Evolutionary conservation across 768 basidiomycete species (phyloP).

Genomic region (Hygrophoropsis aurantiaca): DNA sequence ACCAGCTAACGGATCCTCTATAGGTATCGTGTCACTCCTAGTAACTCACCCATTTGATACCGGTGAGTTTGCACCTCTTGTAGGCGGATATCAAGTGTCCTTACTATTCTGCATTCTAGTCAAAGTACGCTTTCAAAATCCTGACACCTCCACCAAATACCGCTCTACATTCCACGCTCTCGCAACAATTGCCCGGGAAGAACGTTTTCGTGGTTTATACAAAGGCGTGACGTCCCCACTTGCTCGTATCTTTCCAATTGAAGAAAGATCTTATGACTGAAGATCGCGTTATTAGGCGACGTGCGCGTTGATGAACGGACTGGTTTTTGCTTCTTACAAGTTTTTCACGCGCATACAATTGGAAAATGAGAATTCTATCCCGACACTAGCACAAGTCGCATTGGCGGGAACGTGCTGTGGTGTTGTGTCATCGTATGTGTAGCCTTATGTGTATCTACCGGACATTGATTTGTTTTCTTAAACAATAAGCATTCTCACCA

Average conservation of each 20-base stretch:
- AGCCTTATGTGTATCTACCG: constrained; percentile 2
- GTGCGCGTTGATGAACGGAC: constrained; percentile 77
- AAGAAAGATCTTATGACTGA: constrained; percentile 1
- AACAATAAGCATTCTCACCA: constrained; percentile 60
- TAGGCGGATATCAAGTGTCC: background rate
- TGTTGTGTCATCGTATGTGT: constrained; percentile 72
- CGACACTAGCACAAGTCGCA: constrained; percentile 69
- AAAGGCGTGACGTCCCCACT: constrained; percentile 82
- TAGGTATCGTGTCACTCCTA: constrained; percentile 62
- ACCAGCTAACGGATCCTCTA: too few relatives aligned
- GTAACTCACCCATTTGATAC: constrained; percentile 83
- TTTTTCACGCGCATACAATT: constrained; percentile 73
- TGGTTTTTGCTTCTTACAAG: constrained; percentile 84
- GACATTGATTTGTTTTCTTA: background rate
- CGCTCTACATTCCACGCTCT: constrained; percentile 65
- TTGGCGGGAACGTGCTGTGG: constrained; percentile 83
- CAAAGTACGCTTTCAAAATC: constrained; percentile 80
- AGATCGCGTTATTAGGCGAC: constrained; percentile 45
- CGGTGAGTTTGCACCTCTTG: constrained; percentile 28
- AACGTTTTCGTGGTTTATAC: constrained; percentile 65
- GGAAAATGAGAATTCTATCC: constrained; percentile 42
- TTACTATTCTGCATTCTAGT: constrained; percentile 38
- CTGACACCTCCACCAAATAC: constrained; percentile 55
- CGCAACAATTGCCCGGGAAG: constrained; percentile 66
- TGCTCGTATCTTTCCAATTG: constrained; percentile 40